A percentile compares a stretch with the other conserved stretches of the same genome.
Evolutionary conservation across 768 basidiomycete species (phyloP).

Genomic region (Gloeopeniophorella convolvens): DNA sequence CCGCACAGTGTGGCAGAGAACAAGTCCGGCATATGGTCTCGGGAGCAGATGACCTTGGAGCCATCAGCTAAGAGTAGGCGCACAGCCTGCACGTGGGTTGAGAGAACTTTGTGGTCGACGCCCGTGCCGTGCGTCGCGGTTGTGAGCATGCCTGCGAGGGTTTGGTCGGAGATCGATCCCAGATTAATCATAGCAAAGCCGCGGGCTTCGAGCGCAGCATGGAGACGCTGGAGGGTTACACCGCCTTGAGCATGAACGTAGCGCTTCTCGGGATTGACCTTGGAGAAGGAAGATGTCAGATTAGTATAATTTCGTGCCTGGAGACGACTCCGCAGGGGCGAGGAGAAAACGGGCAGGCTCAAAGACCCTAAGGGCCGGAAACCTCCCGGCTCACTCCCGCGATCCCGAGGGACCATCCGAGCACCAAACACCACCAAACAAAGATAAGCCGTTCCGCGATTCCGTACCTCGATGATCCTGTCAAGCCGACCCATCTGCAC

Average conservation of each 20-base stretch:
- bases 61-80: conserved; percentile 76
- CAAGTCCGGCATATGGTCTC: conserved; percentile 56
- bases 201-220: conserved; percentile 54
- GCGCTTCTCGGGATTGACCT: conserved; percentile 67
- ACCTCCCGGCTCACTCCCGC: too few species aligned
- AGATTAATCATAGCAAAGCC: conserved; percentile 85
- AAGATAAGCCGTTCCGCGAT: conserved; percentile 16
- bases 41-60: conserved; percentile 58
- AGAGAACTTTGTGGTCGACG: conserved; percentile 69
- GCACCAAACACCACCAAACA: not conserved
- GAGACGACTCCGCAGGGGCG: conserved; percentile 5
- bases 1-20: conserved; percentile 90
- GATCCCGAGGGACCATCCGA: too few species aligned
- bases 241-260: conserved; percentile 73
- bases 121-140: conserved; percentile 97
- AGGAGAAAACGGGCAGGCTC: not conserved
- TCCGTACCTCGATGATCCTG: conserved; percentile 68
- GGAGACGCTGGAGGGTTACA: conserved; percentile 70
- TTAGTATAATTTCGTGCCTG: conserved; percentile 13
- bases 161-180: conserved; percentile 96
- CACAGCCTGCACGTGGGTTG: conserved; percentile 71
- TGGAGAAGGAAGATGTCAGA: conserved; percentile 18
- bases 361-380: too few species aligned
- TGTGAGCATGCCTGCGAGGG: conserved; percentile 84
- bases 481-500: conserved; percentile 70